Evolutionary conservation across 352 stramenopile species (phyloP), one percentile per base, ranked within the genome.

Genomic region (Phytophthora colocasiae): DNA sequence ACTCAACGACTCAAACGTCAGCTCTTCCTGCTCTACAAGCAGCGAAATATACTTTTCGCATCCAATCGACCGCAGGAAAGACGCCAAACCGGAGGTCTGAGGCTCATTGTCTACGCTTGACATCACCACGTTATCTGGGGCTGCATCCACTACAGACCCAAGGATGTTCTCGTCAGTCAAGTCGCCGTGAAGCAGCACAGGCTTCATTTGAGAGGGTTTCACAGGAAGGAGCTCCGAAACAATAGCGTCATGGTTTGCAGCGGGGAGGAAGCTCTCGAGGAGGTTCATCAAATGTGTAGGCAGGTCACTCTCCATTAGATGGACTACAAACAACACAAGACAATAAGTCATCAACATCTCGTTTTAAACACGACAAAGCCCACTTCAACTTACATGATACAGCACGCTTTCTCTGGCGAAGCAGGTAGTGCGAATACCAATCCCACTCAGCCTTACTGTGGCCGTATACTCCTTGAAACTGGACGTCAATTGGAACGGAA

Each of bases 161-260:
- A 96, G 66, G 34, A 96, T 83, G 51, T 96, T 96, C 52, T 96
- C 88, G 29, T 92, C 80, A n/a, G 88, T 96, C 26, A 96, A 59
- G 47, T 96, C 88, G 34, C 87, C 85, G 50, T 96, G 88, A 19
- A 96, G 70, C 15, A 95, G 69, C 54, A 92, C 82, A 34, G 86
- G 83, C 1, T 70, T 69, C 1, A 60, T 31, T 14, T 71, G 57
- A 1, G 19, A 60, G 1, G 46, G 44, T 5, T 57, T 71, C 2
- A 62, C 58, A 7, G 86, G 86, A 24, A 93, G 71, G 43, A 92
- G 36, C 26, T 73, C 26, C 7, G 49, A 58, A 1, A 70, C 56
- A 15, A 92, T 75, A 11, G 54, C 65, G 10, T 75, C 64, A 2
- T 22, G 19, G n/a, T 54, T 69, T 14, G 60, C 69, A 27, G 38